Conservation (phyloP, 768 basidiomycete genomes). For the Gautieria morchelliformis region DNA sequence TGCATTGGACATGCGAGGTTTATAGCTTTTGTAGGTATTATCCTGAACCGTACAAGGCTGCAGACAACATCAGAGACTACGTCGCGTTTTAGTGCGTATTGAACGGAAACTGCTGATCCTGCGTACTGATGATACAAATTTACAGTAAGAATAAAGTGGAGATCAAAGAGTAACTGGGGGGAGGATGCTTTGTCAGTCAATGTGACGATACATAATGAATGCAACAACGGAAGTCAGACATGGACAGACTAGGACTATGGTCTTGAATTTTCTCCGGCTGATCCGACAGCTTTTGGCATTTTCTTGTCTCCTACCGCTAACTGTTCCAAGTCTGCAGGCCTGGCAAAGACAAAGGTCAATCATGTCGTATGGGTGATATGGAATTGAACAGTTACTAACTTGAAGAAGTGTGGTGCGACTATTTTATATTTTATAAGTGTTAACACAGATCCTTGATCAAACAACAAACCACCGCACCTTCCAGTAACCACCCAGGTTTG, state of each 20-base stretch:
- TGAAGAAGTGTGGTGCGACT: slow-evolving; percentile 98
- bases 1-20: background rate
- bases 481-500: slow-evolving; percentile 87
- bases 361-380: background rate
- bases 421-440: slow-evolving; percentile 7
- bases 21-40: slow-evolving; percentile 31
- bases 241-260: background rate
- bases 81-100: slow-evolving; percentile 73
- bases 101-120: background rate
- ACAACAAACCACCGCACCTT: slow-evolving; percentile 41
- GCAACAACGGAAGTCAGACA: background rate
- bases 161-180: background rate
- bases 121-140: background rate
- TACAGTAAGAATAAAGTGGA: slow-evolving; percentile 8
- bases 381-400: slow-evolving; percentile 25
- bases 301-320: slow-evolving; percentile 77
- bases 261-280: slow-evolving; percentile 6
- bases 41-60: slow-evolving; percentile 43
- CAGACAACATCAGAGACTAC: slow-evolving; percentile 52
- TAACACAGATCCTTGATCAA: background rate
- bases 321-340: slow-evolving; percentile 62
- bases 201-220: background rate
- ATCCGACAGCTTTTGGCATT: slow-evolving; percentile 76
- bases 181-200: background rate
- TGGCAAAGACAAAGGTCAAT: slow-evolving; percentile 2